Base-by-base conservation (phyloP, 192 early-diverging fungal genomes). In the Backusella psychrophila region DNA sequence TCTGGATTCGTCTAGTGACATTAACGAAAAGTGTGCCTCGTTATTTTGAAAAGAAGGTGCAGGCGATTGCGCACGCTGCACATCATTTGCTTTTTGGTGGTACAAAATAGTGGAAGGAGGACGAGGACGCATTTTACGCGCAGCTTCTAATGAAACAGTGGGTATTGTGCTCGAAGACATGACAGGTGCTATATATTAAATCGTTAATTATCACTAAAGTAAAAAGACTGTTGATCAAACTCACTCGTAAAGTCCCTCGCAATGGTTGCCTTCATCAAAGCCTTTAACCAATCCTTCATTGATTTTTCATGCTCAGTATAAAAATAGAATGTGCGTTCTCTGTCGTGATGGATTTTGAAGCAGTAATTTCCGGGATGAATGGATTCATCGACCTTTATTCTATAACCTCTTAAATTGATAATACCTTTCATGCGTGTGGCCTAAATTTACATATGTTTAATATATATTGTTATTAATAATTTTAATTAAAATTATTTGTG, bases 251-350 rank as follows among this genome's bases (percentile, higher is more conserved):
- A 75, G 59, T 88, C 85, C 1, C 87, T 79, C 12, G 82, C 80
- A 71, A 90, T 90, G 0, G 89, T 90, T 9, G 88, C 85, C 77
- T 90, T 90, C 87, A 90, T 88, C 63, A 90, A 69, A 1, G 87
- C 84, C 65, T 87, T 90, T 49, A 90, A 77, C 89, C 89, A 90
- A 3, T 78, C 85, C 42, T 81, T 84, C 79, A 88, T 82, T 17
- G 81, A 78, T 33, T 69, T 76, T 49, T 85, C 84, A 36, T 80
- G 81, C n/a, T 90, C 89, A 3, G 87, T 84, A 72, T 86, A 88
- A 65, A 90, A 90, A 63, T 75, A 89, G 66, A 88, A 88, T 19
- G 83, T 82, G 44, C 88, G 84, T 63, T 87, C 83, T 5, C 79
- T 77, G 33, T 89, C 89, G 56, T 90, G 89, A 11, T 83, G 76